Evolutionary conservation across 306 rosid genomes (phyloP).

Genomic region (barrel medic (Medicago truncatula)): MtrunA17r5.0-ANR NC_053044.1:56295501-56296000

Average conservation of each 20-base stretch:
- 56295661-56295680: too few relatives aligned
- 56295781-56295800: slow-evolving; percentile 95
- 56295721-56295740: slow-evolving; percentile 28
- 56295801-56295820: slow-evolving; percentile 90
- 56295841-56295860: slow-evolving; percentile 98
- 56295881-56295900: slow-evolving; percentile 61
- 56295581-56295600: slow-evolving; percentile 84
- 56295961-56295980: slow-evolving; percentile 75
- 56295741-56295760: slow-evolving; percentile 67
- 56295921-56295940: slow-evolving; percentile 90
- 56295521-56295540: slow-evolving; percentile 95
- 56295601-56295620: slow-evolving; percentile 16
- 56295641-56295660: too few relatives aligned
- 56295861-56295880: slow-evolving; percentile 90
- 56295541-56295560: slow-evolving; percentile 76
- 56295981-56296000: slow-evolving; percentile 90
- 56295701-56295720: too few relatives aligned
- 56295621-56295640: slow-evolving; percentile 2
- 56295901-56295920: slow-evolving; percentile 90
- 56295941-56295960: slow-evolving; percentile 70
- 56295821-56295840: slow-evolving; percentile 96
- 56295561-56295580: slow-evolving; percentile 88
- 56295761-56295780: slow-evolving; percentile 97
- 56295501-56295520: slow-evolving; percentile 72
- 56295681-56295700: too few relatives aligned